These are phyloP conservation scores for Dendrobium huoshanense DNA, from an alignment of 106 monocot genomes.

Conservation along the genomic window DNA sequence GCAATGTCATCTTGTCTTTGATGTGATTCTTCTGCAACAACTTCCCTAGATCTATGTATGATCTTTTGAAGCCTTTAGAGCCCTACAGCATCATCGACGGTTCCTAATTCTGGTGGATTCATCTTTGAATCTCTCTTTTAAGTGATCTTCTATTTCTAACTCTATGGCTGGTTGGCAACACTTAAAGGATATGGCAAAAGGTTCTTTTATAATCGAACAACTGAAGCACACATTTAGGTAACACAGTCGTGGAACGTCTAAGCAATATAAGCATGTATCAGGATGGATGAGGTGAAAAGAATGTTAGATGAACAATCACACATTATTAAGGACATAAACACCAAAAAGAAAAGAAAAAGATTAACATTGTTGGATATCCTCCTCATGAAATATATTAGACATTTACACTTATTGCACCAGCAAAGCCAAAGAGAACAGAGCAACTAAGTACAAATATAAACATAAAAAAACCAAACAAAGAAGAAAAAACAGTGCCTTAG, in stretches of 20 bases:
- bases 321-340: background rate
- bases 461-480: background rate
- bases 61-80: no score
- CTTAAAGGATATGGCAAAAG: no score
- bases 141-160: no score
- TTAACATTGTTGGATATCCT: background rate
- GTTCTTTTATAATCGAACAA: background rate
- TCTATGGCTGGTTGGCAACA: no score
- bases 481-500: background rate
- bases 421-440: background rate
- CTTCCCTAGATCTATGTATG: no score
- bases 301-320: background rate
- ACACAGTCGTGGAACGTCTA: background rate
- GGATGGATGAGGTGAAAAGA: background rate
- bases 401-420: background rate
- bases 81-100: no score
- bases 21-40: no score
- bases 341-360: background rate
- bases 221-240: background rate
- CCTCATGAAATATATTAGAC: background rate
- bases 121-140: no score
- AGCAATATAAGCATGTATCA: background rate
- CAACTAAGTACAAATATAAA: constrained; percentile 5
- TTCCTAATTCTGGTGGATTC: no score
- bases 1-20: no score